Evolutionary conservation across 2,329 filamentous ascomycete species (phyloP), one percentile per base, ranked within the genome.

Genomic region (Hypoxylon sp.): DNA sequence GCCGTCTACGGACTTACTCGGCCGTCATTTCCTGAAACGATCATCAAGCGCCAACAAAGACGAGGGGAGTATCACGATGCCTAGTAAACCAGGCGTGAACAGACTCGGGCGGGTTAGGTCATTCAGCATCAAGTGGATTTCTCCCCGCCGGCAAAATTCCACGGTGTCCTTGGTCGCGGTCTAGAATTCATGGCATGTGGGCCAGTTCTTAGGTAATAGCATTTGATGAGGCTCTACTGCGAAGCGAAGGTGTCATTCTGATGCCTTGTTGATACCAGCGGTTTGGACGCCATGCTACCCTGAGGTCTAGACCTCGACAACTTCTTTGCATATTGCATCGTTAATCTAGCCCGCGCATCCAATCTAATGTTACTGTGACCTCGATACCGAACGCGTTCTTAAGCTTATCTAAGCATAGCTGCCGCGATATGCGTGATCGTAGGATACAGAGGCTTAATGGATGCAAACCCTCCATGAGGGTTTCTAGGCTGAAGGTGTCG

Each of bases 121-220:
- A 28, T 63, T 47, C 44, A 55, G 17, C 22, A 28, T 28, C 44
- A 51, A 59, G 55, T 34, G 11, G 20, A 13, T n/a, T 47, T 52
- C 11, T 30, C 24, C 44, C 37, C 44, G 56, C 43, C 44, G 22
- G 47, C 41, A 48, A 51, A 59, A 56, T 52, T 19, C 26, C 13
- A 50, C n/a, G 17, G 43, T 32, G 19, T 24, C 30, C 30, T 37
- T 53, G 15, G 43, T 56, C 24, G 20, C 8, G 51, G 52, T 53
- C 47, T 59, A 60, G 41, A 39, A 49, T 19, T 26, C 32, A 48
- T 53, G 55, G 28, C 49, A n/a, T 7, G 17, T n/a, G 20, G 22
- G 17, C 28, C 5, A 20, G 44, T 26, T 34, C 1, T n/a, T 24
- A 39, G 24, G 8, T 19, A 46, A n/a, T 37, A 32, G 7, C 43